Evolutionary conservation across 352 stramenopile species (phyloP).

Genomic region (Globisporangium sylvaticum): DNA sequence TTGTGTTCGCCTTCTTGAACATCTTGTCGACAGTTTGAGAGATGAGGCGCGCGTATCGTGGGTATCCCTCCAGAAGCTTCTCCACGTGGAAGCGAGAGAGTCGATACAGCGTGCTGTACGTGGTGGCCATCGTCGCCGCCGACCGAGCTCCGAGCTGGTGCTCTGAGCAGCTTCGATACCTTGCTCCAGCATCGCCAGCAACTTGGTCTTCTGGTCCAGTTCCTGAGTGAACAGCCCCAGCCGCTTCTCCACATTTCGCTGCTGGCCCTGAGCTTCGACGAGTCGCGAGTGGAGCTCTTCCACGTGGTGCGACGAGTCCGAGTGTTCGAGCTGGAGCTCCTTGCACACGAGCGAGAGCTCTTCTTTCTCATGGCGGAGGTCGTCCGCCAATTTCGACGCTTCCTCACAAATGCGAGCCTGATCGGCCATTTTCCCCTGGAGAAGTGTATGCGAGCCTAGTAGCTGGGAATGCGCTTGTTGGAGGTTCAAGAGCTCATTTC

Average conservation of each 20-base stretch:
- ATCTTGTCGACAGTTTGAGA: conserved; percentile 37
- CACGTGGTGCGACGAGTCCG: conserved; percentile 38
- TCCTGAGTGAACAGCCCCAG: conserved; percentile 4
- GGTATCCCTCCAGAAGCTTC: conserved; percentile 53
- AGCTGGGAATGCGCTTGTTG: conserved; percentile 17
- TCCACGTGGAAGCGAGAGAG: conserved; percentile 46
- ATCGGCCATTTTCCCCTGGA: conserved; percentile 26
- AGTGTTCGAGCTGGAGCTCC: conserved; percentile 49
- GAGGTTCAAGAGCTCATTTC: conserved; percentile 13
- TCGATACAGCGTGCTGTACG: conserved; percentile 62
- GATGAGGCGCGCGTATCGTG: conserved; percentile 39
- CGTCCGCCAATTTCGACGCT: conserved; percentile 20
- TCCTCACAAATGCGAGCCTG: conserved; percentile 20
- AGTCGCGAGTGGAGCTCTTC: conserved; percentile 58
- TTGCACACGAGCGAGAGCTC: conserved; percentile 32
- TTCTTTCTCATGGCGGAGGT: conserved; percentile 43
- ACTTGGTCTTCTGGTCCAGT: conserved; percentile 11
- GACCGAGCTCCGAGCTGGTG: conserved; percentile 20
- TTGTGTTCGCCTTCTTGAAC: conserved; percentile 25
- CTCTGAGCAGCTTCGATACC: conserved; percentile 1
- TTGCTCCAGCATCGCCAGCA: conserved; percentile 5
- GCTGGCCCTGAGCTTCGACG: conserved; percentile 42
- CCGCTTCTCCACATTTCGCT: conserved; percentile 16
- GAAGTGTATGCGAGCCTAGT: conserved; percentile 13
- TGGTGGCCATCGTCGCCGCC: conserved; percentile 56